A percentile compares a stretch with the other conserved stretches of the same genome.
phyloP scores from a whole-genome alignment of 1,139 yeast species.

The Lodderomyces theae region DNA sequence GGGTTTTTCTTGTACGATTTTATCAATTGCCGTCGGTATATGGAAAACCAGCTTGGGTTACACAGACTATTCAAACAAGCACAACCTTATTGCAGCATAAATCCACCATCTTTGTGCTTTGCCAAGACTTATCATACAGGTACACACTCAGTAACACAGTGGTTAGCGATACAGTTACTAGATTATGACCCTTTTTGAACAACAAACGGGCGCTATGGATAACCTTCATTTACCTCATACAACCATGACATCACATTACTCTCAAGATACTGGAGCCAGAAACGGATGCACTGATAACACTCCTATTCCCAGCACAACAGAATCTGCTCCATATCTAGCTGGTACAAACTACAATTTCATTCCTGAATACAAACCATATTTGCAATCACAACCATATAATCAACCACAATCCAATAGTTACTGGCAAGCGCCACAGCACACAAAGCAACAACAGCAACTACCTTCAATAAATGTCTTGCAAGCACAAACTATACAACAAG shows the following conservation, averaged over 20 bases:
- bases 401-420: background rate
- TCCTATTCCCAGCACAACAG: background rate
- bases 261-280: background rate
- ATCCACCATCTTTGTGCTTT: no score
- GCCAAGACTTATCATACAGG: background rate
- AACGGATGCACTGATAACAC: background rate
- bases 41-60: no score
- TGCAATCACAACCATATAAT: background rate
- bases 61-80: no score
- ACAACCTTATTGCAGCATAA: no score
- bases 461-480: constrained; percentile 1
- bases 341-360: background rate
- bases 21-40: no score
- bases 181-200: background rate
- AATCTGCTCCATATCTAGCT: background rate
- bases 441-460: background rate
- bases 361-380: background rate
- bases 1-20: no score
- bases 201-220: background rate
- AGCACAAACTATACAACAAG: background rate
- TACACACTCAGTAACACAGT: no score
- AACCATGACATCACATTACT: background rate
- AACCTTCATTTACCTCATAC: background rate
- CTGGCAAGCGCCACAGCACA: background rate
- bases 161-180: no score